Conservation (phyloP, 2,329 filamentous ascomycete species). For the Beauveria brongniartii region DNA sequence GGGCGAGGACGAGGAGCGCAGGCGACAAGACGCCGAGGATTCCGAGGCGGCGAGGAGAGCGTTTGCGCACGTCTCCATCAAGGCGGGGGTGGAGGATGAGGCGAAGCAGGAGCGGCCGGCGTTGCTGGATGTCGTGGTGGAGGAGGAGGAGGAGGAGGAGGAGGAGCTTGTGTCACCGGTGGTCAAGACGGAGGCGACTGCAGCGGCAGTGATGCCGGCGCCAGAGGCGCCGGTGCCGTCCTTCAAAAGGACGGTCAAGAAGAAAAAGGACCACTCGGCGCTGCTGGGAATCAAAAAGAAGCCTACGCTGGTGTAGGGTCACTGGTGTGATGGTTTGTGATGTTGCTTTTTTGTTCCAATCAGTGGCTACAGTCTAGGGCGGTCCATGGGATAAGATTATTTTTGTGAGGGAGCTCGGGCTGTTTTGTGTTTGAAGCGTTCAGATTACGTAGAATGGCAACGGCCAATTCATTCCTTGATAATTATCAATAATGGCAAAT, state of each 20-base stretch:
- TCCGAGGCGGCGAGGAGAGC: slow-evolving; percentile 72
- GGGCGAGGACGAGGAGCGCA: slow-evolving; percentile 50
- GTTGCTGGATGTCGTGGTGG: slow-evolving; percentile 34
- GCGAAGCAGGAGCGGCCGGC: slow-evolving; percentile 25
- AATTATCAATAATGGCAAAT: no score
- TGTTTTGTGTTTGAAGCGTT: no score
- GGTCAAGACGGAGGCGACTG: slow-evolving; percentile 14
- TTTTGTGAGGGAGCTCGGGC: no score
- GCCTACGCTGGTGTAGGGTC: slow-evolving; percentile 42
- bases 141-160: slow-evolving; percentile 31
- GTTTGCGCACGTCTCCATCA: slow-evolving; percentile 45
- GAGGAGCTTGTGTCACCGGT: slow-evolving; percentile 22
- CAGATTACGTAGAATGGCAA: no score
- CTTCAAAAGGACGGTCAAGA: slow-evolving; percentile 71
- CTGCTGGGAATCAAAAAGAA: slow-evolving; percentile 85
- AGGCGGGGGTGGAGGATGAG: no score
- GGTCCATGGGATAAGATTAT: no score
- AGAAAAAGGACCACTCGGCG: slow-evolving; percentile 75
- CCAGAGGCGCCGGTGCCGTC: slow-evolving; percentile 44
- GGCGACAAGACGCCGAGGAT: slow-evolving; percentile 69
- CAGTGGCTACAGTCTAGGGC: no score
- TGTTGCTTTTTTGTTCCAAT: no score
- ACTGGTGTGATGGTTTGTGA: neutral
- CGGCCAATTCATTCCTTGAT: no score
- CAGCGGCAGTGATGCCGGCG: slow-evolving; percentile 20